Evolutionary conservation across 2,329 filamentous ascomycete species (phyloP).

Genomic region (Fusarium sacchari): DNA sequence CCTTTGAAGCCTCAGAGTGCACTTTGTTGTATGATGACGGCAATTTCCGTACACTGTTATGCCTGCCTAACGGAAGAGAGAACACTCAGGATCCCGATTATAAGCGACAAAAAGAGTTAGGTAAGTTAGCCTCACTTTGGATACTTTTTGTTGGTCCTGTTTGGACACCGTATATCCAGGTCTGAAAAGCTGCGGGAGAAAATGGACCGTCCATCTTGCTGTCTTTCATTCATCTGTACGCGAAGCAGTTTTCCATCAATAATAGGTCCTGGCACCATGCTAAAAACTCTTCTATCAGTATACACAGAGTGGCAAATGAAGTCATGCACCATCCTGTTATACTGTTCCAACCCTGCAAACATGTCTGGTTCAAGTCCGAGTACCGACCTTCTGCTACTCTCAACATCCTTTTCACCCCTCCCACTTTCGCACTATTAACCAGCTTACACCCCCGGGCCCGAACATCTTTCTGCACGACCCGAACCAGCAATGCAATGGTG

Average conservation of each 20-base stretch:
- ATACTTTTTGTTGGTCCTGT: too few species aligned
- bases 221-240: not conserved
- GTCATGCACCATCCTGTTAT: accelerated
- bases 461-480: not conserved
- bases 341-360: not conserved
- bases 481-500: not conserved
- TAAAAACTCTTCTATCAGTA: too few species aligned
- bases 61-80: not conserved
- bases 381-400: not conserved
- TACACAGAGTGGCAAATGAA: too few species aligned
- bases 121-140: too few species aligned
- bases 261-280: not conserved
- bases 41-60: not conserved
- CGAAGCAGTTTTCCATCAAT: not conserved
- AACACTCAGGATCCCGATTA: too few species aligned
- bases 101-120: too few species aligned
- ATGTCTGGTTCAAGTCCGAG: not conserved
- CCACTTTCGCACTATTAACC: not conserved
- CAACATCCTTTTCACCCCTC: not conserved
- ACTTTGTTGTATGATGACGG: not conserved
- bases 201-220: not conserved
- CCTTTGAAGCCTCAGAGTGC: too few species aligned
- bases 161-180: too few species aligned
- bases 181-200: not conserved
- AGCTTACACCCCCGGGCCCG: not conserved